A percentile compares a stretch with the other conserved stretches of the same genome.
These are phyloP conservation scores for Juncus effusus DNA, from an alignment of 176 grass and related monocot species.

Conservation along the genomic window DNA sequence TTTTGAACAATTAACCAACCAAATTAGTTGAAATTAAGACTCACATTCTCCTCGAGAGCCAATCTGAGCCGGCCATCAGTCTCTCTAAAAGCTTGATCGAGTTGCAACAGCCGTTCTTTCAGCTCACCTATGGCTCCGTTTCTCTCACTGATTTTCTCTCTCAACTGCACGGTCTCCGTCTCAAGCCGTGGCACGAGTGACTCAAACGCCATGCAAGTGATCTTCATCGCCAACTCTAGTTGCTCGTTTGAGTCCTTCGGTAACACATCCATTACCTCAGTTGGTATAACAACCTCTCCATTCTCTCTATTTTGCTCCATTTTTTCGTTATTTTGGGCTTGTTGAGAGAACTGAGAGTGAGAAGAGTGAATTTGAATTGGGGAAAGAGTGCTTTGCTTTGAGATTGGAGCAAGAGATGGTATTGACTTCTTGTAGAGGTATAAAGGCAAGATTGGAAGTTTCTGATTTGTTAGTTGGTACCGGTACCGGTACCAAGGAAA, in stretches of 20 bases:
- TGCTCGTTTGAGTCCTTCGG: slow-evolving; percentile 76
- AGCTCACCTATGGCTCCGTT: slow-evolving; percentile 56
- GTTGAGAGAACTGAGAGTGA: not conserved
- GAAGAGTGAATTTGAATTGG: not conserved
- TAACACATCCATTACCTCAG: slow-evolving; percentile 68
- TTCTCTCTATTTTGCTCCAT: slow-evolving; percentile 23
- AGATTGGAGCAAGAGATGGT: too few relatives aligned
- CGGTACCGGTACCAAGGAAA: too few relatives aligned
- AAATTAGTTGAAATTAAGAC: not conserved
- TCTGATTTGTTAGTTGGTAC: too few relatives aligned
- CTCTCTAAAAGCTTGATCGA: slow-evolving; percentile 62
- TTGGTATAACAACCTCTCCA: slow-evolving; percentile 28
- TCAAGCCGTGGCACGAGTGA: slow-evolving; percentile 68
- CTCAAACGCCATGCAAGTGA: slow-evolving; percentile 79
- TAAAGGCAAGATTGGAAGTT: too few relatives aligned
- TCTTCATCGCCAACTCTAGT: slow-evolving; percentile 87
- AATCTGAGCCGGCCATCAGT: slow-evolving; percentile 54
- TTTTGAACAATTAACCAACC: not conserved
- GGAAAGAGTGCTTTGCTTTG: not conserved
- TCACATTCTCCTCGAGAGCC: slow-evolving; percentile 85
- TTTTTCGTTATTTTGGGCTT: not conserved
- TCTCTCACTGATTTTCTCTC: slow-evolving; percentile 46
- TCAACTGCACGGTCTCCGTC: slow-evolving; percentile 54
- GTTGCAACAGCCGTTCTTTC: slow-evolving; percentile 59
- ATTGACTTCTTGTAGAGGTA: too few relatives aligned